Evolutionary conservation across 768 basidiomycete species (phyloP).

Genomic region (Pleurotus djamor): DNA sequence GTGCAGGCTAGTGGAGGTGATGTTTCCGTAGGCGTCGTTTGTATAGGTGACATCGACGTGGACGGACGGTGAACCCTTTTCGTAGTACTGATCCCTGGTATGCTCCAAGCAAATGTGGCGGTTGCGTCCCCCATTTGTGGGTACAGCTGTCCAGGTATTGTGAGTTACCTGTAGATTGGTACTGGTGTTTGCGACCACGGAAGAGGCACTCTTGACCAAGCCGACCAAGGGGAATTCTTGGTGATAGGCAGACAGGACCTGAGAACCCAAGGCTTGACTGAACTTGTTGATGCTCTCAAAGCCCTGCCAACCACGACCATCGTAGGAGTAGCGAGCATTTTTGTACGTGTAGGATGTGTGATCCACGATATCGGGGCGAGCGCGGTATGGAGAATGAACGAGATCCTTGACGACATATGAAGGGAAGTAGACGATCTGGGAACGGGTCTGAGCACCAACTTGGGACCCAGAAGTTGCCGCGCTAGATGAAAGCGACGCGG

Average conservation of each 20-base stretch:
- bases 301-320: slow-evolving; percentile 1
- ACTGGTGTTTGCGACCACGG: background rate
- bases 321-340: slow-evolving; percentile 3
- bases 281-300: slow-evolving; percentile 2
- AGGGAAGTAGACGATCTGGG: slow-evolving; percentile 3
- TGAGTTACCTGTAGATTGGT: background rate
- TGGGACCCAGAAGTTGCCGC: background rate
- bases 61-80: background rate
- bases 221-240: slow-evolving; percentile 2
- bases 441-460: background rate
- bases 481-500: background rate
- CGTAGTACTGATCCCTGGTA: background rate
- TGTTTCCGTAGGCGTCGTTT: background rate
- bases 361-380: background rate
- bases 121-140: background rate
- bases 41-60: background rate
- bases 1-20: background rate
- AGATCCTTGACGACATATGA: slow-evolving; percentile 1
- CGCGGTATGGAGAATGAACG: background rate
- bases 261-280: background rate
- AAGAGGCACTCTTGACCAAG: background rate
- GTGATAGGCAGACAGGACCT: background rate
- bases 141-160: background rate
- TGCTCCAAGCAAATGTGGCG: background rate
- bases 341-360: background rate